Evolutionary conservation across 495 filamentous ascomycete genomes (phyloP), one percentile per base, ranked within the genome.

Genomic region (Penicillium dipodomyicola): DNA sequence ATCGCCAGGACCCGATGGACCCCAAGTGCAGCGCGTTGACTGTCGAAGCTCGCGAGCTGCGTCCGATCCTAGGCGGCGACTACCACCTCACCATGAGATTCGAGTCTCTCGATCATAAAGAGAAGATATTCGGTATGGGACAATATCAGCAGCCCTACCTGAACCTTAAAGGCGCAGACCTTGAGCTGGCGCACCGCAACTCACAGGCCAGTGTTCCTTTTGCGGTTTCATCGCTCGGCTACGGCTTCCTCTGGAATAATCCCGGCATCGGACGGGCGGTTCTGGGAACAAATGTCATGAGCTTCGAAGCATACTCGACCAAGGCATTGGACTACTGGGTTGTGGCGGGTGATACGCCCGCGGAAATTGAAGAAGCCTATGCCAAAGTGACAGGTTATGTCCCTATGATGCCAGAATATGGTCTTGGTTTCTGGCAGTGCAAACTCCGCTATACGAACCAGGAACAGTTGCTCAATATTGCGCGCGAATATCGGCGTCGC

Each of bases 341-440:
- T 54, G 80, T 84, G 8, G 79, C 79, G 6, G 81, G 80, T 5
- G 77, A 82, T 48, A 73, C 64, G 3, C 81, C 81, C 0, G 71
- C 72, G 0, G 76, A 82, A 42, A 83, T 84, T 51, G 76, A 73
- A 25, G 67, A 80, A 56, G 71, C 75, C 0, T 85, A 84, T 65
- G 73, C 75, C 6, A 65, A 62, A 15, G 77, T 74, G 14, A 79
- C 80, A 0, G 82, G 82, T 3, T 75, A 72, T 42, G 80, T 78
- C 0, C 82, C 82, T 0, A 80, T 79, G 78, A 85, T 85, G 82
- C 82, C 82, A 2, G 82, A 84, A 50, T 84, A 82, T 49, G 82
- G 82, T 7, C 73, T 84, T 19, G 82, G 82, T 0, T 85, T 84
- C 60, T 85, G 82, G 82, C 82, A 85, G 55, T 83, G 81, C 65